Evolutionary conservation across 148 eudicot species (phyloP).

Genomic region (Nyssa sinensis): DNA sequence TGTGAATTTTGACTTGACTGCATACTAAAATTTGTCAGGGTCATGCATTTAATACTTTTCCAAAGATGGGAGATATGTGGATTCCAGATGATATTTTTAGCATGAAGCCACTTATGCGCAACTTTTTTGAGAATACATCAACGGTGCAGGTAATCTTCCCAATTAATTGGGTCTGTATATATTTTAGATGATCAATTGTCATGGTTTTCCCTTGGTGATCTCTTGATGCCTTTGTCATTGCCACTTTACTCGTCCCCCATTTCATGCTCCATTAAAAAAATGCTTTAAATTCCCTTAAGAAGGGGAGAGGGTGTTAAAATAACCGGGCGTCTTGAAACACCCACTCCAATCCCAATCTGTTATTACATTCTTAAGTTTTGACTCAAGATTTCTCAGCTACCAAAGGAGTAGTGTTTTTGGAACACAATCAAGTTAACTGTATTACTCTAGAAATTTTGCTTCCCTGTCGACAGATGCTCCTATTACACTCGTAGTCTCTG

Average conservation of each 20-base stretch:
- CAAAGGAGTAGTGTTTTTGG: neutral
- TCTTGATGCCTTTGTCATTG: neutral
- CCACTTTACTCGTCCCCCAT: neutral
- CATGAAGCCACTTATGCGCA: slow-evolving; percentile 84
- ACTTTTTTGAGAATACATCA: slow-evolving; percentile 91
- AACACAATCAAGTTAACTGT: too few species aligned
- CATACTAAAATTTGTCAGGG: slow-evolving; percentile 54
- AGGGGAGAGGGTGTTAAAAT: neutral
- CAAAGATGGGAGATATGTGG: slow-evolving; percentile 98
- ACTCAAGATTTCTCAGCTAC: neutral
- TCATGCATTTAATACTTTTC: slow-evolving; percentile 90
- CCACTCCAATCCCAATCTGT: neutral
- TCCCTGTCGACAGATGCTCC: too few species aligned
- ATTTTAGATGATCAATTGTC: neutral
- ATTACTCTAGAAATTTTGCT: neutral
- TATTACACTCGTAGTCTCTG: too few species aligned
- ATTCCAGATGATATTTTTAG: slow-evolving; percentile 88
- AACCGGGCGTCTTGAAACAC: neutral
- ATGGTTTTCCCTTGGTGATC: neutral
- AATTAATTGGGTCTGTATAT: neutral
- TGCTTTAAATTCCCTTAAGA: too few species aligned
- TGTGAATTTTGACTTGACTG: neutral
- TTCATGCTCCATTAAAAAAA: neutral
- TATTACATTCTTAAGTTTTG: neutral
- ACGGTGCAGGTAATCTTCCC: slow-evolving; percentile 81